Percentiles rank a stretch among this genome's conserved stretches.
Conservation (phyloP, 441 rosid genomes). For the Capsella rubella region DNA sequence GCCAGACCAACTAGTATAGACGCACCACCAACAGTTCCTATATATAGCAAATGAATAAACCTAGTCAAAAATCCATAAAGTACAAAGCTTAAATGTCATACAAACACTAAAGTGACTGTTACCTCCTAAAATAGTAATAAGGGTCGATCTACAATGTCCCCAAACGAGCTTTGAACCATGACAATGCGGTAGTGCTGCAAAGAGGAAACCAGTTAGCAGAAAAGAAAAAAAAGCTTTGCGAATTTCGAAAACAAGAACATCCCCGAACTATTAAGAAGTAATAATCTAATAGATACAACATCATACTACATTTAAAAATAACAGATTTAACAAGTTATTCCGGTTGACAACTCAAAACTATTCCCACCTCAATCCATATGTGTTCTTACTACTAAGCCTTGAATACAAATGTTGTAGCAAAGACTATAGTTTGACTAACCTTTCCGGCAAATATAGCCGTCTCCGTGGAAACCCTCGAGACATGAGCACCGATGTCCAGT, state of each 20-base stretch:
- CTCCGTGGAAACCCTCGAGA: constrained; percentile 57
- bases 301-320: not conserved
- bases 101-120: constrained; percentile 16
- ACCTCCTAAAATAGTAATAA: constrained; percentile 70
- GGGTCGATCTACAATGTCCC: constrained; percentile 59
- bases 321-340: not conserved
- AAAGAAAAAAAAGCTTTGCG: not conserved
- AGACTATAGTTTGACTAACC: constrained; percentile 55
- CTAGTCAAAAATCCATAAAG: constrained; percentile 14
- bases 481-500: constrained; percentile 66
- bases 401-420: not conserved
- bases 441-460: constrained; percentile 75
- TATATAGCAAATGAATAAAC: constrained; percentile 22
- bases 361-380: not conserved
- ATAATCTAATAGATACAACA: constrained; percentile 3
- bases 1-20: constrained; percentile 50
- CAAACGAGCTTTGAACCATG: constrained; percentile 48
- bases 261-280: not conserved
- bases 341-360: not conserved
- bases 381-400: not conserved
- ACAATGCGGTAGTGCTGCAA: constrained; percentile 54
- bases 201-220: constrained; percentile 4
- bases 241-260: constrained; percentile 7
- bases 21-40: constrained; percentile 61
- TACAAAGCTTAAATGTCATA: not conserved